These are phyloP conservation scores for Lathyrus tuberosus DNA, from an alignment of 306 rosid species.

Conservation along the genomic window DNA sequence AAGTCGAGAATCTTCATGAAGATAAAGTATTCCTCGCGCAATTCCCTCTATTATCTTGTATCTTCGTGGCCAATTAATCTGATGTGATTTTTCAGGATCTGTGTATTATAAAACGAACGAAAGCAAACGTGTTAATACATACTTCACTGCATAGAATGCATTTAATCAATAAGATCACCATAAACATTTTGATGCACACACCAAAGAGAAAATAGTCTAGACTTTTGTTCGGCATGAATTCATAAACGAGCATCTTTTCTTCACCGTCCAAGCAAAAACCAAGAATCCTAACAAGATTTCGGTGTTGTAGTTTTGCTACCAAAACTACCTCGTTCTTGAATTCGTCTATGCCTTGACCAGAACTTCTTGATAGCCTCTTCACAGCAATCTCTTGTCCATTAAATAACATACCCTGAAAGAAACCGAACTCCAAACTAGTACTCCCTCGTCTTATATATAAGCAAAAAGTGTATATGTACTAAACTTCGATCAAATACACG, in stretches of 20 bases:
- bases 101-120: background rate
- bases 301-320: slow-evolving; percentile 43
- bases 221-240: slow-evolving; percentile 48
- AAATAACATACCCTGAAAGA: slow-evolving; percentile 43
- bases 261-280: slow-evolving; percentile 48
- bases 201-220: slow-evolving; percentile 41
- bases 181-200: slow-evolving; percentile 12
- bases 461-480: too few relatives aligned
- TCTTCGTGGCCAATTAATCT: slow-evolving; percentile 49
- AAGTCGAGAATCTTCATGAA: slow-evolving; percentile 42
- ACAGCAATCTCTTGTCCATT: slow-evolving; percentile 47
- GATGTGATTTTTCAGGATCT: slow-evolving; percentile 37
- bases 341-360: slow-evolving; percentile 44
- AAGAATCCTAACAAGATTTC: slow-evolving; percentile 42
- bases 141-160: background rate
- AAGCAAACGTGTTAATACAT: slow-evolving; percentile 5
- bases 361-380: slow-evolving; percentile 49
- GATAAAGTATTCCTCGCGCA: slow-evolving; percentile 42
- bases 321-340: slow-evolving; percentile 49
- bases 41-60: slow-evolving; percentile 43
- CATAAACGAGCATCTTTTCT: slow-evolving; percentile 51
- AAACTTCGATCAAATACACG: background rate
- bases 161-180: background rate
- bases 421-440: background rate
- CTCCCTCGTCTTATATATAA: background rate